Conservation (phyloP, 1,284 basidiomycete genomes). For the Omphalotus olearius region DNA sequence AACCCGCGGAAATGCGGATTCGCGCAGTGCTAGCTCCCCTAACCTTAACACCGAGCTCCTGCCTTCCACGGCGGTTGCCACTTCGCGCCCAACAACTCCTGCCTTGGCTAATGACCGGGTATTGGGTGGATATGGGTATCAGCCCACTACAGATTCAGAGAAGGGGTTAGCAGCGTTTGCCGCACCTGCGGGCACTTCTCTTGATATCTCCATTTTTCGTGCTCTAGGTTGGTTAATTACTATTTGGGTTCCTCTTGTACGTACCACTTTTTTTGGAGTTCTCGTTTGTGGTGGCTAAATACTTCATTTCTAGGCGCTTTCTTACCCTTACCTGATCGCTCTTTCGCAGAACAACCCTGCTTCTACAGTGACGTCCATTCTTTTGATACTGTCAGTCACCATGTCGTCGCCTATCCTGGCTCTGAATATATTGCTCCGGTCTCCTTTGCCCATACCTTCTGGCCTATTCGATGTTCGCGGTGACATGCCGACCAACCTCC, state of each 20-base stretch:
- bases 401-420: conserved; percentile 62
- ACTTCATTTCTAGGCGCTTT: conserved; percentile 39
- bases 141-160: conserved; percentile 39
- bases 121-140: conserved; percentile 60
- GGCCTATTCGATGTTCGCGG: conserved; percentile 54
- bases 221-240: conserved; percentile 57
- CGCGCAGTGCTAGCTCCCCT: conserved; percentile 28
- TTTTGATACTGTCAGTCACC: conserved; percentile 59
- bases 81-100: conserved; percentile 44
- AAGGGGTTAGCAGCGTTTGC: conserved; percentile 45
- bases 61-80: conserved; percentile 25
- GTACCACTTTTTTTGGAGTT: conserved; percentile 22
- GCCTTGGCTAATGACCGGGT: conserved; percentile 55
- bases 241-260: conserved; percentile 64
- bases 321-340: conserved; percentile 55
- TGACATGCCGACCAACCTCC: conserved; percentile 37
- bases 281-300: conserved; percentile 7
- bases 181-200: conserved; percentile 34
- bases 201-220: conserved; percentile 51
- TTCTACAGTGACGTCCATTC: conserved; percentile 36
- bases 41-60: conserved; percentile 41
- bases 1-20: conserved; percentile 28
- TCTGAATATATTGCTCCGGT: conserved; percentile 52
- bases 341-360: conserved; percentile 33
- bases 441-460: conserved; percentile 59